Evolutionary conservation across 805 yeast species (phyloP), one percentile per base, ranked within the genome.

Genomic region (Vanderwaltozyma tropicalis): DNA sequence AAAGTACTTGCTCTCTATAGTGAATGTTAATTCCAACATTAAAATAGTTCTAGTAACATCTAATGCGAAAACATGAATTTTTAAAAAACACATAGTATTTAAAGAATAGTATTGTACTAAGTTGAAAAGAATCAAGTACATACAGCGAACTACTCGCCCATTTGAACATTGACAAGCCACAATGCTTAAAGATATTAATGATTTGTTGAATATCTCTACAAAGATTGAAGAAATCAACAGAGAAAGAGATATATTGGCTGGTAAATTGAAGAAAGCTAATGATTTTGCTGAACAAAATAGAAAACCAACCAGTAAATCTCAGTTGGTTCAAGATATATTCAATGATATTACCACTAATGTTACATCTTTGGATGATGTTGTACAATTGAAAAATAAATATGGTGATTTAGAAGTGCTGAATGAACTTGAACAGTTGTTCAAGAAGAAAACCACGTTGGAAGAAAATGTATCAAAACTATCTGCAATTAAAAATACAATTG

Each of bases 221-320:
- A 45, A 41, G 25, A 61, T 62, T 18, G 39, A 52, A 2, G 41
- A 43, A 9, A 44, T 62, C 6, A 50, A 52, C 17, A 25, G 34
- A 1, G 43, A 52, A 34, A 41, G 65, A 29, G 40, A 44, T 17
- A 39, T 35, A 13, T 31, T 59, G 25, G 51, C 55, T 3, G 38
- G 13, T 1, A 42, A 42, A 19, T 31, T 54, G 28, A 36, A 45
- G n/a, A 36, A 16, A 15, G 44, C 41, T 18, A 43, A 42, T 25
- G 39, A 46, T 14, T 39, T 42, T n/a, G 20, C 31, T 3, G 20
- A 28, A 28, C 10, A 41, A 10, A 39, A 40, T 19, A 36, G 25
- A 20, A 33, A 28, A n/a, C 15, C 25, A 8, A 30, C 32, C 7
- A 21, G 30, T 12, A 31, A 22, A 11, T 14, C 21, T 6, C 49